Conservation (phyloP, 768 basidiomycete genomes). For the Mycena metata region DNA sequence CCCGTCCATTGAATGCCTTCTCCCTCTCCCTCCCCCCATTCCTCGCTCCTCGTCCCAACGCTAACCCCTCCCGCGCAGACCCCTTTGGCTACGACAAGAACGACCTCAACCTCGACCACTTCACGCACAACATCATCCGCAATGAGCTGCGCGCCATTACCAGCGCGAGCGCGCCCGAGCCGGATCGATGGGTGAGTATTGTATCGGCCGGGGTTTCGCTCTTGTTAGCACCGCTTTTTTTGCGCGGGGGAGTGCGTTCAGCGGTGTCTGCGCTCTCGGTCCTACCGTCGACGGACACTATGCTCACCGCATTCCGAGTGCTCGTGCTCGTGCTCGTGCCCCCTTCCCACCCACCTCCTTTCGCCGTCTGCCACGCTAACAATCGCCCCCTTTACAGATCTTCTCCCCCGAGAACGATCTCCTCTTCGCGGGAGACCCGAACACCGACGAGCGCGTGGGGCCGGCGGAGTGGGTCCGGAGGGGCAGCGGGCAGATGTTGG, state of each 20-base stretch:
- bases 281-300: no score
- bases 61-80: constrained; percentile 45
- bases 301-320: no score
- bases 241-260: no score
- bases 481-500: constrained; percentile 61
- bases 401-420: constrained; percentile 72
- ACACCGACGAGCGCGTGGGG: constrained; percentile 56
- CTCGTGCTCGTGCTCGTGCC: neutral
- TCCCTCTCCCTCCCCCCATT: neutral
- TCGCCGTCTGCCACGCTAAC: neutral
- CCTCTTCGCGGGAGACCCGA: constrained; percentile 56
- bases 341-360: neutral
- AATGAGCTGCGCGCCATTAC: constrained; percentile 76
- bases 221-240: no score
- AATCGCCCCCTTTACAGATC: constrained; percentile 41
- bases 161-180: constrained; percentile 70
- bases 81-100: constrained; percentile 81
- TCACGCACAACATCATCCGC: constrained; percentile 77
- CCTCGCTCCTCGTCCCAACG: no score
- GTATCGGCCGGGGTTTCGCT: neutral
- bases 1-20: no score
- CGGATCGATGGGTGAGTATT: constrained; percentile 58
- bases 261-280: no score
- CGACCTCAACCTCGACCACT: constrained; percentile 80
- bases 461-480: constrained; percentile 71